Evolutionary conservation across 257 asterid genomes (phyloP), one percentile per base, ranked within the genome.

Genomic region (Apocynum venetum): DNA sequence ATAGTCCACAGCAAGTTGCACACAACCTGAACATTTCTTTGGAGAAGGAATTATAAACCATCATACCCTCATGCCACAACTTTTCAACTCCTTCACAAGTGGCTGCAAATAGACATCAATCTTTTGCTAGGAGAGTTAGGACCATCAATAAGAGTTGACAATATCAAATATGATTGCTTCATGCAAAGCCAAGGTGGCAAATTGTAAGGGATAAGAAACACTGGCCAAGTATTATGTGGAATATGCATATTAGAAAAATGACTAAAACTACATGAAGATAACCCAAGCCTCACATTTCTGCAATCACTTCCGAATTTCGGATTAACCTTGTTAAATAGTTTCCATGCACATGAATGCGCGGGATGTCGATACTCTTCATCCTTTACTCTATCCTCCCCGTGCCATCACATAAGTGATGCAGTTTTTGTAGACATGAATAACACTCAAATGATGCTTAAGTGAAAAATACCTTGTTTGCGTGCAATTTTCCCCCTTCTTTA

Each of bases 201-300:
- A 41, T 82, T 78, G 17, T 73, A 67, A 10, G 77, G 61, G 0
- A 82, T 77, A 4, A 77, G n/a, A 0, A 81, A 3, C 0, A 81
- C 81, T 0, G 69, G 82, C 82, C 79, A 78, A 8, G 80, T 77
- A 53, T 64, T 82, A 25, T 82, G 74, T 3, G 51, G 1, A 4
- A 47, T 71, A 81, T 43, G 64, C 79, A 59, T 82, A 8, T 14
- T 48, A 7, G 66, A 77, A 31, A 82, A 82, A 3, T 64, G 80
- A 60, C 67, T 82, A 51, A 73, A 78, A 1, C 85, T 78, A 71
- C 78, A 70, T 1, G 57, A 55, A 35, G 77, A 80, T 6, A 82
- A 61, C 1, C 77, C 82, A 4, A 82, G 9, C 20, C 80, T 64
- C 17, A 82, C 82, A 60, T 75, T 82, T 0, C 82, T 69, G 41